Base-by-base conservation (phyloP, 768 basidiomycete species). In the Lentinula boryana region DNA sequence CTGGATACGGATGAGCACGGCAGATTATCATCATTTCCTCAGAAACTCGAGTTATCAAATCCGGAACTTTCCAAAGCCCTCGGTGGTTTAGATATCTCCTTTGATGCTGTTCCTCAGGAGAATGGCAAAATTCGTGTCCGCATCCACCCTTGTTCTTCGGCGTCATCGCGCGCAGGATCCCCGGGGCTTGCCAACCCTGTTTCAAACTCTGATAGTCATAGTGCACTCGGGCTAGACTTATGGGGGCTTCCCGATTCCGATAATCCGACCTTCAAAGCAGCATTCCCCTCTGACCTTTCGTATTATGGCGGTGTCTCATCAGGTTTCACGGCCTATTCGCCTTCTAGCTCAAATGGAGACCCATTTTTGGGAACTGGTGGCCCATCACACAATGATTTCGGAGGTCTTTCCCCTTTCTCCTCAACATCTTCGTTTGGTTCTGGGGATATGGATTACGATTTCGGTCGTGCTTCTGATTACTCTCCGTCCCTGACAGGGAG, bases 71-170 rank as follows among this genome's bases (percentile, higher is more conserved):
- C 76, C 46, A 78, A 76, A 46, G 78, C 75, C 44, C 77, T 88
- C 46, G 80, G 80, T 59, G 83, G 80, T 46, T 74, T 91, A 57
- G 83, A 87, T 64, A 85, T 92, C 69, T 87, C 87, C 44, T 89
- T 92, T 66, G 89, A 91, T 64, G 74, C 87, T 50, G 79, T 77
- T 44, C 76, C 85, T 35, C 77, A 79, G 53, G 81, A 86, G 64
- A 82, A 87, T 67, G 86, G 88, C 61, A 87, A 84, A 73, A 86
- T 89, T 65, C 85, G 85, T 56, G 87, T 90, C 44, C 80, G 85
- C 64, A 88, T 90, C 64, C 86, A 89, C 66, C 82, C 85, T 48
- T 76, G 83, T 6, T 76, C 84, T 3, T 74, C 80, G 64, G 69
- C 75, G 15, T 78, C 79, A 23, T 77, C 71, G 44, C 70, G 78